These are phyloP conservation scores for Alternaria arborescens DNA, from an alignment of 2,329 filamentous ascomycete species.

Conservation along the genomic window DNA sequence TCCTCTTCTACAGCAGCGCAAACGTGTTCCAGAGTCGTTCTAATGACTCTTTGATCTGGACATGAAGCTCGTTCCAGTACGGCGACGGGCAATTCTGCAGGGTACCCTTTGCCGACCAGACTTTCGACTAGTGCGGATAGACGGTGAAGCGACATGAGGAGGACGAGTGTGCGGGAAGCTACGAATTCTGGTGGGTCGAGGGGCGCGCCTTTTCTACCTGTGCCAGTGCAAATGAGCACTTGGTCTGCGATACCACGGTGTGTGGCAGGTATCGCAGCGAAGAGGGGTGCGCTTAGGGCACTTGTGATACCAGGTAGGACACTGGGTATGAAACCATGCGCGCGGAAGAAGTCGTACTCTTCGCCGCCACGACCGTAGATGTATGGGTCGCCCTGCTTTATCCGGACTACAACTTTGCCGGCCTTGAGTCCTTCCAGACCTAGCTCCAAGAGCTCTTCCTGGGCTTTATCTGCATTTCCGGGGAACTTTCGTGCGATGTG, in stretches of 20 bases:
- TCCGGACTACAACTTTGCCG: slow-evolving; percentile 82
- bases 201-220: slow-evolving; percentile 85
- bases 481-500: slow-evolving; percentile 97
- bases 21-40: slow-evolving; percentile 83
- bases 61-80: slow-evolving; percentile 94
- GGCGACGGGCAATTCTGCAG: slow-evolving; percentile 81
- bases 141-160: slow-evolving; percentile 93
- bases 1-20: slow-evolving; percentile 85
- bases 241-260: slow-evolving; percentile 92
- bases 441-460: slow-evolving; percentile 84
- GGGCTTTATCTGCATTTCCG: slow-evolving; percentile 92
- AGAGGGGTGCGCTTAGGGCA: slow-evolving; percentile 84
- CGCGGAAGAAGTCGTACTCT: slow-evolving; percentile 84
- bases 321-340: slow-evolving; percentile 71
- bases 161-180: slow-evolving; percentile 81
- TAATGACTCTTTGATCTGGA: slow-evolving; percentile 90
- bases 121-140: slow-evolving; percentile 77
- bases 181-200: slow-evolving; percentile 84
- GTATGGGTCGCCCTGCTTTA: slow-evolving; percentile 98
- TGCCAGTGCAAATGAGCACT: slow-evolving; percentile 95
- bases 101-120: slow-evolving; percentile 69
- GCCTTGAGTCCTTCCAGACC: slow-evolving; percentile 73
- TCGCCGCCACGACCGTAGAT: slow-evolving; percentile 95
- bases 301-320: slow-evolving; percentile 93
- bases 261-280: slow-evolving; percentile 86